Evolutionary conservation across 192 early-diverging fungal species (phyloP).

Genomic region (Coemansia sp.): DNA sequence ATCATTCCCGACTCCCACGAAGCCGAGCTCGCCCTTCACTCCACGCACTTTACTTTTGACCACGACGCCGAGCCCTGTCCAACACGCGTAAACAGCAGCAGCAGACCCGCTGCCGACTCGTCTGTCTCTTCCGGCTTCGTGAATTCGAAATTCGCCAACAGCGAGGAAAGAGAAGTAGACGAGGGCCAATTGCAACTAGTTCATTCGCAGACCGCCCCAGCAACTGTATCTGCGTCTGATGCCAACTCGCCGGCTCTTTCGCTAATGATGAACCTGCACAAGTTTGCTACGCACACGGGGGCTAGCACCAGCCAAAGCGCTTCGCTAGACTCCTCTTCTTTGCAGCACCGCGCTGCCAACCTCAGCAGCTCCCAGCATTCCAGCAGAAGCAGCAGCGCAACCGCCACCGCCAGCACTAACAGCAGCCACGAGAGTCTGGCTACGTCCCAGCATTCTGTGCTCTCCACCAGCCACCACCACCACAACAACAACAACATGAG

Average conservation of each 20-base stretch:
- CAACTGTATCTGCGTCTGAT: not conserved
- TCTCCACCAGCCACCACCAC: not conserved
- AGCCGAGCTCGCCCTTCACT: slow-evolving; percentile 1
- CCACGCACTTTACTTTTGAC: slow-evolving; percentile 20
- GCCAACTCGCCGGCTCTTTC: not conserved
- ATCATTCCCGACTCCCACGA: slow-evolving; percentile 21
- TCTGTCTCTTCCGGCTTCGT: not conserved
- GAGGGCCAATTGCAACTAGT: not conserved
- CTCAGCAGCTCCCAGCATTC: not conserved
- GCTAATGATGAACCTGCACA: slow-evolving; percentile 32
- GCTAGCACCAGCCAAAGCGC: not conserved
- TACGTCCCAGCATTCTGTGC: slow-evolving; percentile 7
- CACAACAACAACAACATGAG: too few species aligned
- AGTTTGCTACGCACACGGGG: slow-evolving; percentile 9
- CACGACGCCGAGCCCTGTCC: not conserved
- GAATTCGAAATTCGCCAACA: not conserved
- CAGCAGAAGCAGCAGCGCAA: not conserved
- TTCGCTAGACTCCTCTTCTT: not conserved
- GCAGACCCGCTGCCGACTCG: not conserved
- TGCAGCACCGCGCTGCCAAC: not conserved
- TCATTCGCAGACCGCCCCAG: slow-evolving; percentile 21
- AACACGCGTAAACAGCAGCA: not conserved
- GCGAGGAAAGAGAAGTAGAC: not conserved
- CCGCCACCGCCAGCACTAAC: not conserved
- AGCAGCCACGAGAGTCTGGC: slow-evolving; percentile 14